phyloP scores from a whole-genome alignment of 2,329 filamentous ascomycete genomes.

The Cladosporium sphaerospermum region DNA sequence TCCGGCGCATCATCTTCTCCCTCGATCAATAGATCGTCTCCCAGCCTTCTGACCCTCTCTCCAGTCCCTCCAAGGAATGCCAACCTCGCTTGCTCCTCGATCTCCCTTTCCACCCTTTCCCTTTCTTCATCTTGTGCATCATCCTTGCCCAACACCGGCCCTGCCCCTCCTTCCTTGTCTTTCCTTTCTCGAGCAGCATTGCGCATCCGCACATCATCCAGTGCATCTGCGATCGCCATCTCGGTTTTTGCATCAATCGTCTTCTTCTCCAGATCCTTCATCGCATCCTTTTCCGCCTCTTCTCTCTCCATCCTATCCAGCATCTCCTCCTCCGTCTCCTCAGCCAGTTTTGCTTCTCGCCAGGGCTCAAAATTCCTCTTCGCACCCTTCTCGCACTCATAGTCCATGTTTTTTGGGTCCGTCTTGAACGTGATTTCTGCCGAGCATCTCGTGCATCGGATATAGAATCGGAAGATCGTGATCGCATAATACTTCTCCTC shows the following conservation, averaged over 20 bases:
- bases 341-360: constrained; percentile 59
- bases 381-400: constrained; percentile 71
- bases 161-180: constrained; percentile 52
- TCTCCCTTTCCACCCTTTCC: constrained; percentile 67
- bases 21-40: constrained; percentile 36
- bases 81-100: constrained; percentile 69
- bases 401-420: constrained; percentile 93
- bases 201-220: constrained; percentile 87
- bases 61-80: constrained; percentile 66
- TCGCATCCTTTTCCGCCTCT: constrained; percentile 76
- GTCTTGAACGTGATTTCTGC: constrained; percentile 90
- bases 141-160: constrained; percentile 53
- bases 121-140: constrained; percentile 52
- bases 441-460: constrained; percentile 74
- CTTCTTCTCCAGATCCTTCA: constrained; percentile 92
- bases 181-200: constrained; percentile 83
- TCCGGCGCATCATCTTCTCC: constrained; percentile 1
- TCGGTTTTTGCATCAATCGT: constrained; percentile 87
- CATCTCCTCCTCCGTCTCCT: constrained; percentile 82
- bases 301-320: constrained; percentile 78
- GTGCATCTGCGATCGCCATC: constrained; percentile 91
- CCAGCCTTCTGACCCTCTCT: constrained; percentile 46
- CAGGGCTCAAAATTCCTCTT: constrained; percentile 92
- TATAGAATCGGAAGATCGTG: constrained; percentile 79
- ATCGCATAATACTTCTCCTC: constrained; percentile 87